Percentiles rank a stretch among this genome's conserved stretches.
Conservation (phyloP, 768 basidiomycete genomes). For the Cytidiella melzeri region DNA sequence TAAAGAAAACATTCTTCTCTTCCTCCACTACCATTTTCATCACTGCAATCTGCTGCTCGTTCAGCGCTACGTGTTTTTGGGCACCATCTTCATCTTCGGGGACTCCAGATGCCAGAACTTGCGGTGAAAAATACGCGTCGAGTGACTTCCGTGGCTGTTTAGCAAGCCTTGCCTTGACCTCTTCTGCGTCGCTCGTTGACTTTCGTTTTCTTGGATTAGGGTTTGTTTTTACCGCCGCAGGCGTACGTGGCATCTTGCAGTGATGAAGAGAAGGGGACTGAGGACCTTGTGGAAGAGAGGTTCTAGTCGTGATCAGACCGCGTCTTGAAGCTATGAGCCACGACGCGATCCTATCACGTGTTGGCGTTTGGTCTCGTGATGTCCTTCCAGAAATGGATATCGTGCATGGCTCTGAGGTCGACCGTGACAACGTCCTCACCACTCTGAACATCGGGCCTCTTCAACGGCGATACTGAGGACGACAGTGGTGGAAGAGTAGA, state of each 20-base stretch:
- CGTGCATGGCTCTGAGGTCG: too few relatives aligned
- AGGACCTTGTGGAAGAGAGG: too few relatives aligned
- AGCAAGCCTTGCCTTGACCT: conserved; percentile 11
- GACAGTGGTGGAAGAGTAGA: too few relatives aligned
- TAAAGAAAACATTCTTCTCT: conserved; percentile 59
- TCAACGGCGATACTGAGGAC: too few relatives aligned
- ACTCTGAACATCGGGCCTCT: too few relatives aligned
- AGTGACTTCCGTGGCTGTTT: conserved; percentile 29
- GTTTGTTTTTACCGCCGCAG: background rate
- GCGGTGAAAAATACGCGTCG: conserved; percentile 29
- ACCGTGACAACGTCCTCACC: too few relatives aligned
- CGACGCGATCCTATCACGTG: too few relatives aligned
- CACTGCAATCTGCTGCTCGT: conserved; percentile 48
- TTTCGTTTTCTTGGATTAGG: conserved; percentile 26
- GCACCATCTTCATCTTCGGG: conserved; percentile 12
- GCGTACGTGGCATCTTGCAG: background rate
- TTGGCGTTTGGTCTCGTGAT: too few relatives aligned
- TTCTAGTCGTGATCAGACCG: too few relatives aligned
- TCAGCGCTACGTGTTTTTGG: conserved; percentile 37
- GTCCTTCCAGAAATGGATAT: too few relatives aligned
- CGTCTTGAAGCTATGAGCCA: too few relatives aligned
- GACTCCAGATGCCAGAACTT: conserved; percentile 15
- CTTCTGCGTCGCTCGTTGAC: conserved; percentile 18
- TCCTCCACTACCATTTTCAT: conserved; percentile 48
- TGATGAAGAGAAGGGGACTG: too few relatives aligned